Evolutionary conservation across 2,329 filamentous ascomycete genomes (phyloP), one percentile per base, ranked within the genome.

Genomic region (Alternaria sp.): DNA sequence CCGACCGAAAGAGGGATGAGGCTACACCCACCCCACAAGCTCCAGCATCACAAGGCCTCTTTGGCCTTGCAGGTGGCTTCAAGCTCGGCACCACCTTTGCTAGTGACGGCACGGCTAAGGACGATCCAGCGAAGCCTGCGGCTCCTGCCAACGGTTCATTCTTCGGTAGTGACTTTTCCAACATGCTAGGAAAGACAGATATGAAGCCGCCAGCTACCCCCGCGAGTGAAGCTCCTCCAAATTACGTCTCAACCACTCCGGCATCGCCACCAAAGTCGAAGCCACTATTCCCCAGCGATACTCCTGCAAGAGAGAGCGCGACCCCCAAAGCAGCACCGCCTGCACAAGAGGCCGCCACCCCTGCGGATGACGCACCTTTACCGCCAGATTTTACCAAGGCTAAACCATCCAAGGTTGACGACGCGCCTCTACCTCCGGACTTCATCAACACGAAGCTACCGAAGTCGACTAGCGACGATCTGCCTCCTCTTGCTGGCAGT

Each of bases 1-100:
- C 67, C 24, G 60, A 69, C 67, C 66, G 74, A 36, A 67, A 70
- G 46, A 66, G 76, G 38, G 73, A 77, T n/a, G 75, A 76, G 51
- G 70, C 70, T 34, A 76, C 75, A 52, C 75, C 78, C 34, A 78
- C 76, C 18, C 71, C 75, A 7, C 72, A 75, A 58, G 43, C 62
- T 22, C 68, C 67, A 20, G 63, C 64, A 47, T 57, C 69, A 36
- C 63, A 71, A 51, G 73, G 74, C 32, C 59, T 80, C 7, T 78
- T 76, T 36, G 75, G 75, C 42, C 68, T 68, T 57, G 64, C 64
- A 53, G 70, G 68, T 16, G 84, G 86, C 0, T 92, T 92, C 79
- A 89, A 90, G 67, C 81, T 92, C 16, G 85, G 85, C 39, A 89
- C 87, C 30, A 88, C 86, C 2, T 93, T 92, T 79, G 87, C 88